Evolutionary conservation across 1,284 basidiomycete genomes (phyloP), one percentile per base, ranked within the genome.

Genomic region (Trametes polyzona): DNA sequence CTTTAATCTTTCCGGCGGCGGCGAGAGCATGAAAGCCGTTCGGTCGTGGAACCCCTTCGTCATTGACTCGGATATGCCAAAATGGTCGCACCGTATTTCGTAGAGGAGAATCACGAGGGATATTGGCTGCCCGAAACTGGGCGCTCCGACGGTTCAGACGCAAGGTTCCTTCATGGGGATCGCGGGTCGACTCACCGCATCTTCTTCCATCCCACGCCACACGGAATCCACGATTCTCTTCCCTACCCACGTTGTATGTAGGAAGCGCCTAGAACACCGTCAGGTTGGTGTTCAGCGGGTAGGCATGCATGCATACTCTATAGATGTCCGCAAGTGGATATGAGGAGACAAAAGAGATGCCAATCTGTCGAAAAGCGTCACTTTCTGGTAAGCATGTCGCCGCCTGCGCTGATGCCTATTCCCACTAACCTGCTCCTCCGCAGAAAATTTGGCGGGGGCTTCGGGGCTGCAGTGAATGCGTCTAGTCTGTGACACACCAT

Each of bases 401-500:
- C 7, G n/a, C n/a, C 17, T 16, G 4, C 24, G 2, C 9, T 16
- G 11, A 24, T 23, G n/a, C 12, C 5, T 12, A 14, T 12, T 2
- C 1, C 26, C 23, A 24, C 67, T 47, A 56, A 80, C 84, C 84
- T 78, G 75, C 86, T 85, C 63, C 81, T 83, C 40, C 81, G 71
- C 27, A 81, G 71, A 55, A 76, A 82, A 6, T 67, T 75, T 9
- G 80, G 83, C n/a, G 81, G 67, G 0, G 79, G 73, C 0, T 68
- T 67, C 0, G 76, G 70, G 0, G 70, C 69, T 0, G 81, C 82
- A 10, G 83, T 46, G 56, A 79, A 73, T 0, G 75, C 73, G 49
- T 86, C 83, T 0, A 77, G 64, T 8, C 67, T 77, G 47, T 80
- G 76, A 57, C 83, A 85, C 1, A 85, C 76, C 4, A 83, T 65